Evolutionary conservation across 163 green algal species (phyloP).

Genomic region (Scenedesmus sp.): DNA sequence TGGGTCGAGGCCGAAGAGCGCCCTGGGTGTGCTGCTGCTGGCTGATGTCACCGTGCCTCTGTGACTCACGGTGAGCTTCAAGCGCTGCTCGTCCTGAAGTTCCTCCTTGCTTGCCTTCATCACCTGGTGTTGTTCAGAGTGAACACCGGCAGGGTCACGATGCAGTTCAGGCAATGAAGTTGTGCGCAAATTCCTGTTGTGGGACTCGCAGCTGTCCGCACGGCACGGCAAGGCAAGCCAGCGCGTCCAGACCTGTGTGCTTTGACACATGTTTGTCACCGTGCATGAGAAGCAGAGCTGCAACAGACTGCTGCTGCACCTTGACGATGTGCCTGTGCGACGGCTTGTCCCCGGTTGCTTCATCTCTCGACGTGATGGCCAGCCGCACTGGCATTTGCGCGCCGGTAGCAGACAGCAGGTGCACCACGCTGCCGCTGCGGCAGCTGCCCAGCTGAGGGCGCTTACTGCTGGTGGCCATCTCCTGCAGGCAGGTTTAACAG

Average conservation of each 20-base stretch:
- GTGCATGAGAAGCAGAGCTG: too few species aligned
- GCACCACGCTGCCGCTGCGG: conserved; percentile 50
- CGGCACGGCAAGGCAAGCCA: too few species aligned
- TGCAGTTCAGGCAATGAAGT: neutral
- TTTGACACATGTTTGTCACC: too few species aligned
- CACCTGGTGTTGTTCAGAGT: neutral
- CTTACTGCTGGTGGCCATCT: neutral
- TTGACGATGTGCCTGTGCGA: conserved; percentile 40
- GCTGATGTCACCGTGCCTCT: conserved; percentile 47
- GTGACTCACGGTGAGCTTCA: conserved; percentile 51
- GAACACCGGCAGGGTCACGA: neutral
- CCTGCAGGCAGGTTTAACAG: conserved; percentile 7
- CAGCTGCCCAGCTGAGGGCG: conserved; percentile 48
- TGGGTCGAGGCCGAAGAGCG: conserved; percentile 59
- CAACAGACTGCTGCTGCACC: too few species aligned
- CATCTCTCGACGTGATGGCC: conserved; percentile 30
- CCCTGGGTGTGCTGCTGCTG: neutral
- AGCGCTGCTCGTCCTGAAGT: conserved; percentile 53
- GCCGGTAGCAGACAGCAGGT: conserved; percentile 56
- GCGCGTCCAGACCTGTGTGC: too few species aligned
- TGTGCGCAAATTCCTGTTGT: neutral
- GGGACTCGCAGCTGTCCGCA: too few species aligned
- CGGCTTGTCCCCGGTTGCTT: neutral
- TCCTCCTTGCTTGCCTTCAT: neutral
- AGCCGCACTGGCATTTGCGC: conserved; percentile 56